These are phyloP conservation scores for Noccaea caerulescens DNA, from an alignment of 345 rosid genomes.

Conservation along the genomic window DNA sequence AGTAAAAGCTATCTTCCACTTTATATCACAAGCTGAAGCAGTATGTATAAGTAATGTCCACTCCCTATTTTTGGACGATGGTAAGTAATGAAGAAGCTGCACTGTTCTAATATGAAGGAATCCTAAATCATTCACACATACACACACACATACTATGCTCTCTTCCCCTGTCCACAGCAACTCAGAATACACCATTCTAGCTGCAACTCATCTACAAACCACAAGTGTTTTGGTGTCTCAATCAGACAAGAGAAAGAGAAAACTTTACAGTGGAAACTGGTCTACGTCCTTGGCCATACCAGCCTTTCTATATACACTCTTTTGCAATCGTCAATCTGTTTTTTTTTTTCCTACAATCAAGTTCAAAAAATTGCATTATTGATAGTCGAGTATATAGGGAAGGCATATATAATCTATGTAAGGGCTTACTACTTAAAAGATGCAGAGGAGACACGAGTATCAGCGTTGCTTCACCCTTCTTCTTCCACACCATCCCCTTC, in stretches of 20 bases:
- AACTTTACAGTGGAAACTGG: conserved; percentile 38
- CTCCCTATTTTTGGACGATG: conserved; percentile 26
- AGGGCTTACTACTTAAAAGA: conserved; percentile 31
- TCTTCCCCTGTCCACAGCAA: conserved; percentile 30
- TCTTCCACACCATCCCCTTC: conserved; percentile 1
- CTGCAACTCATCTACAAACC: conserved; percentile 40
- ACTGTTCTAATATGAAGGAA: conserved; percentile 30
- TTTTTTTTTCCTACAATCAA: conserved; percentile 21
- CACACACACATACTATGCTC: conserved; percentile 14
- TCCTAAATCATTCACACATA: conserved; percentile 31
- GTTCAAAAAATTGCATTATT: neutral
- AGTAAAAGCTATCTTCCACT: conserved; percentile 31
- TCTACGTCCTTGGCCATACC: conserved; percentile 29
- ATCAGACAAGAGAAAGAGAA: conserved; percentile 17
- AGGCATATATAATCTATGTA: neutral
- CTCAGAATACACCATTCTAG: neutral
- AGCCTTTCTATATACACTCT: conserved; percentile 40
- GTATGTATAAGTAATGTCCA: conserved; percentile 35
- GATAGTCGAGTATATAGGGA: neutral
- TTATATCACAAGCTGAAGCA: conserved; percentile 36
- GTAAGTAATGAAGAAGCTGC: conserved; percentile 12
- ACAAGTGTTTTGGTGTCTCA: conserved; percentile 23
- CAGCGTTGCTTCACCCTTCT: conserved; percentile 18
- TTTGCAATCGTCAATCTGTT: conserved; percentile 37
- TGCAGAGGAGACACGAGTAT: conserved; percentile 26